Percentiles rank a stretch among this genome's conserved stretches.
These are phyloP conservation scores for Penicillium riverlandense DNA, from an alignment of 495 filamentous ascomycete genomes.

Conservation along the genomic window DNA sequence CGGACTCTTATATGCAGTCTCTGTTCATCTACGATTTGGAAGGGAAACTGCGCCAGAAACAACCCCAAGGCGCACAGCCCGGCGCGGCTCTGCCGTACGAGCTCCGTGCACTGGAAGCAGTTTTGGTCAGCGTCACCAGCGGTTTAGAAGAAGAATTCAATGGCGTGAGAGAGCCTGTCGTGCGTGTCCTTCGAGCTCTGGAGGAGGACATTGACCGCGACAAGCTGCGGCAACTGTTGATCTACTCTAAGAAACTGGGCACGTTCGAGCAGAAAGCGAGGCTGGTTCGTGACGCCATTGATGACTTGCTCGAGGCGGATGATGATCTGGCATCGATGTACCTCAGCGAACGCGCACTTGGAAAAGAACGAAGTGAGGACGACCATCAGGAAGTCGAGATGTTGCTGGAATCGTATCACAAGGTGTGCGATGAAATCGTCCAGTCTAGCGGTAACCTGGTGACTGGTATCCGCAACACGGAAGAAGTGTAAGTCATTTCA, in stretches of 20 bases:
- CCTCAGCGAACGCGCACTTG: slow-evolving; percentile 73
- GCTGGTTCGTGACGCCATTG: slow-evolving; percentile 88
- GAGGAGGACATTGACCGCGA: slow-evolving; percentile 97
- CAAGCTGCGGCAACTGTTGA: slow-evolving; percentile 80
- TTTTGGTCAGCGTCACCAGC: slow-evolving; percentile 60
- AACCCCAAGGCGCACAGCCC: slow-evolving; percentile 34
- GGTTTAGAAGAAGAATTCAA: slow-evolving; percentile 92
- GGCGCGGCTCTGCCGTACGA: slow-evolving; percentile 55
- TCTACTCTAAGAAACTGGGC: slow-evolving; percentile 90
- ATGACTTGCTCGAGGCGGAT: slow-evolving; percentile 94
- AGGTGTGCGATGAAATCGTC: slow-evolving; percentile 96
- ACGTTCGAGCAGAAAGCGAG: slow-evolving; percentile 97
- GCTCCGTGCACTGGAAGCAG: slow-evolving; percentile 51
- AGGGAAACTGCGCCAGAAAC: slow-evolving; percentile 54
- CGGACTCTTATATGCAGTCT: slow-evolving; percentile 89
- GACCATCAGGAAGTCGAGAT: slow-evolving; percentile 97
- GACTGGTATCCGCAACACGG: slow-evolving; percentile 93
- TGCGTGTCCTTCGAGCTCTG: slow-evolving; percentile 76
- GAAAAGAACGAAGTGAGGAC: slow-evolving; percentile 67
- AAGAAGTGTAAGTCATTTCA: slow-evolving; percentile 73
- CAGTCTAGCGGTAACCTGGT: slow-evolving; percentile 89
- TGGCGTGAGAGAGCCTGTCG: slow-evolving; percentile 83
- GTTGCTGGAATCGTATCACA: slow-evolving; percentile 93
- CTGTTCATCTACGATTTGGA: slow-evolving; percentile 91
- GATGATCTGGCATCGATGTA: slow-evolving; percentile 97